These are phyloP conservation scores for Lichtheimia ramosa DNA, from an alignment of 371 early-diverging fungal species.

Conservation along the genomic window DNA sequence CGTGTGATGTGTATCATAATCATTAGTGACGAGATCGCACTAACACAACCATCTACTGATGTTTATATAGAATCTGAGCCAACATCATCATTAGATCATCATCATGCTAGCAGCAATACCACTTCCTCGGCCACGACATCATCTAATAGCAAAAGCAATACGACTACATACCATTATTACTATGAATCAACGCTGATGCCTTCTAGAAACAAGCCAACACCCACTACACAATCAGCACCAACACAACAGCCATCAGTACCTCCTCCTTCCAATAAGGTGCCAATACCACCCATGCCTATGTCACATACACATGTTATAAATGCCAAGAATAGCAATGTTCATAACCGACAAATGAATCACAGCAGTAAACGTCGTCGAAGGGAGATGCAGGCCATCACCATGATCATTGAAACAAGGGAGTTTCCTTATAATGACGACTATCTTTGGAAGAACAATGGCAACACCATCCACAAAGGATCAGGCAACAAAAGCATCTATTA, in stretches of 20 bases:
- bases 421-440: slow-evolving; percentile 44
- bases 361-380: slow-evolving; percentile 42
- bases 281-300: neutral
- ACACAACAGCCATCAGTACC: too few relatives aligned
- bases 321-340: too few relatives aligned
- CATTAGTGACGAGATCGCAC: too few relatives aligned
- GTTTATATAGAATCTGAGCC: too few relatives aligned
- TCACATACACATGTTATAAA: too few relatives aligned
- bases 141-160: neutral
- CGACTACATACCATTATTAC: neutral
- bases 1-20: too few relatives aligned
- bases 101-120: too few relatives aligned
- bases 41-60: too few relatives aligned
- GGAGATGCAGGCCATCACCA: slow-evolving; percentile 57
- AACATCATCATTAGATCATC: too few relatives aligned
- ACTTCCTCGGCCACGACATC: too few relatives aligned
- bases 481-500: slow-evolving; percentile 57
- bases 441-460: slow-evolving; percentile 60
- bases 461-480: slow-evolving; percentile 51
- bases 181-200: slow-evolving; percentile 2
- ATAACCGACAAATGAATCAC: neutral
- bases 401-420: slow-evolving; percentile 53
- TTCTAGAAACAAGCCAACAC: slow-evolving; percentile 2
- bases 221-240: too few relatives aligned
- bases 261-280: neutral